Percentiles rank a stretch among this genome's conserved stretches.
These are phyloP conservation scores for Microbotryum saponariae DNA, from an alignment of 1,284 basidiomycete genomes.

Conservation along the genomic window DNA sequence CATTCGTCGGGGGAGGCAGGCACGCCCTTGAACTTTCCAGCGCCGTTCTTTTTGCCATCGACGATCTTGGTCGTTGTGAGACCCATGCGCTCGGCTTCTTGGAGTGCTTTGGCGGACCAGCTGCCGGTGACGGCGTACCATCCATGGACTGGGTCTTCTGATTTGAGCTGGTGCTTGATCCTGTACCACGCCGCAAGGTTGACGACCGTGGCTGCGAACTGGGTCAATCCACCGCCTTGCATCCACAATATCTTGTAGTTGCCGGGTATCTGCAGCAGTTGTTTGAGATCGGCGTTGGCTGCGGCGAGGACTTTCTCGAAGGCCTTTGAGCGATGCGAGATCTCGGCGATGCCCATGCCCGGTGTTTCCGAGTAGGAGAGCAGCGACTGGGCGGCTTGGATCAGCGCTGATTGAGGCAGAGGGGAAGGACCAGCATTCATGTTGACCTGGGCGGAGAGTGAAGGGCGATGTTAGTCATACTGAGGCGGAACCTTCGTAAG, in stretches of 20 bases:
- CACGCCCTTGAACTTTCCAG: constrained; percentile 23
- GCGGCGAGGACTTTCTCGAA: constrained; percentile 64
- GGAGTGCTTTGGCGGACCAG: constrained; percentile 78
- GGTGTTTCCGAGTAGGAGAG: constrained; percentile 71
- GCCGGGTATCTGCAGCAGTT: constrained; percentile 67
- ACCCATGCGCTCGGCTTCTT: constrained; percentile 62
- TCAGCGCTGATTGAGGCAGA: constrained; percentile 68
- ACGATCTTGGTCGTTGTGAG: constrained; percentile 59
- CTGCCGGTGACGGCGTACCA: constrained; percentile 87
- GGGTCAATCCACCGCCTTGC: constrained; percentile 81
- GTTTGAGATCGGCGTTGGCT: constrained; percentile 55
- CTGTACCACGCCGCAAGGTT: constrained; percentile 74
- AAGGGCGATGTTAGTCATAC: not conserved
- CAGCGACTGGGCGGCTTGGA: constrained; percentile 66
- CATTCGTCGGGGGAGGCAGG: too few species aligned
- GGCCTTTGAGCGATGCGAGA: constrained; percentile 84
- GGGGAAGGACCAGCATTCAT: constrained; percentile 88
- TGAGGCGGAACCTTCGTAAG: too few species aligned
- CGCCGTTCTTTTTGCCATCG: constrained; percentile 44
- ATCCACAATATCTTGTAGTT: constrained; percentile 83
- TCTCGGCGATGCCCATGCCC: constrained; percentile 87
- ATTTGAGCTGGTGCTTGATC: constrained; percentile 48
- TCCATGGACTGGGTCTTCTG: constrained; percentile 48
- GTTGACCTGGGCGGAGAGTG: constrained; percentile 51
- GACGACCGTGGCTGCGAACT: constrained; percentile 81